Conservation (phyloP, 2,329 filamentous ascomycete genomes). For the Leptosphaerulina australis region DNA sequence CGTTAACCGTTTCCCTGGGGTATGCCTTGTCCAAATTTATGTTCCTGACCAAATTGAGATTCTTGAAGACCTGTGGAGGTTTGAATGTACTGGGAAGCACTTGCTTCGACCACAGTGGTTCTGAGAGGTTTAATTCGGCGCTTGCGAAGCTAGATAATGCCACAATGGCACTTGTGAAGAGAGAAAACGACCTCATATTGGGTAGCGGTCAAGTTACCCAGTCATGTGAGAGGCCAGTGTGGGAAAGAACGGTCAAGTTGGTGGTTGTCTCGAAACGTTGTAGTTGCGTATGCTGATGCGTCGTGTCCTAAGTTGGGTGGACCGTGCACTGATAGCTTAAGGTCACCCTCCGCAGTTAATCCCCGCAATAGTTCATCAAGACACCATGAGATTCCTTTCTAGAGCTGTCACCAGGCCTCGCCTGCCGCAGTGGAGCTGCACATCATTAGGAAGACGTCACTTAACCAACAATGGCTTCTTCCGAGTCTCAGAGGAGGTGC, state of each 20-base stretch:
- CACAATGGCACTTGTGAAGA: slow-evolving; percentile 54
- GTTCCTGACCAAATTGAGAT: slow-evolving; percentile 86
- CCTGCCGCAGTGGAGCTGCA: slow-evolving; percentile 9
- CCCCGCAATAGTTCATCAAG: slow-evolving; percentile 5
- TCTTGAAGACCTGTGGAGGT: slow-evolving; percentile 90
- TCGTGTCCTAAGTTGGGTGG: slow-evolving; percentile 36
- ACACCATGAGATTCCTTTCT: slow-evolving; percentile 35
- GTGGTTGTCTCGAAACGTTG: slow-evolving; percentile 12
- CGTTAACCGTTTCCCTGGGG: slow-evolving; percentile 86
- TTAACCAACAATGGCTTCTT: slow-evolving; percentile 61
- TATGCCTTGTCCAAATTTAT: slow-evolving; percentile 95
- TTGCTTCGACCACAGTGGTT: slow-evolving; percentile 60
- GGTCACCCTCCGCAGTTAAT: slow-evolving; percentile 10
- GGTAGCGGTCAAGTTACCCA: slow-evolving; percentile 38
- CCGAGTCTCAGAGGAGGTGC: slow-evolving; percentile 80
- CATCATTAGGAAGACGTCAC: slow-evolving; percentile 26
- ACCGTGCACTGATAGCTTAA: slow-evolving; percentile 20
- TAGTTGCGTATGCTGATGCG: slow-evolving; percentile 38
- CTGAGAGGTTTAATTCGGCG: slow-evolving; percentile 63
- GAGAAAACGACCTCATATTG: slow-evolving; percentile 50
- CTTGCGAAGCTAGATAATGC: slow-evolving; percentile 66
- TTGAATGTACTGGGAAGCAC: slow-evolving; percentile 66
- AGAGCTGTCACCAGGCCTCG: slow-evolving; percentile 27
- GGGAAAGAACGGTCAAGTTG: slow-evolving; percentile 18
- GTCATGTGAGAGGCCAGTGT: slow-evolving; percentile 38